Conservation (phyloP, 1,284 basidiomycete species). For the Microbotryum silenes-acaulis region DNA sequence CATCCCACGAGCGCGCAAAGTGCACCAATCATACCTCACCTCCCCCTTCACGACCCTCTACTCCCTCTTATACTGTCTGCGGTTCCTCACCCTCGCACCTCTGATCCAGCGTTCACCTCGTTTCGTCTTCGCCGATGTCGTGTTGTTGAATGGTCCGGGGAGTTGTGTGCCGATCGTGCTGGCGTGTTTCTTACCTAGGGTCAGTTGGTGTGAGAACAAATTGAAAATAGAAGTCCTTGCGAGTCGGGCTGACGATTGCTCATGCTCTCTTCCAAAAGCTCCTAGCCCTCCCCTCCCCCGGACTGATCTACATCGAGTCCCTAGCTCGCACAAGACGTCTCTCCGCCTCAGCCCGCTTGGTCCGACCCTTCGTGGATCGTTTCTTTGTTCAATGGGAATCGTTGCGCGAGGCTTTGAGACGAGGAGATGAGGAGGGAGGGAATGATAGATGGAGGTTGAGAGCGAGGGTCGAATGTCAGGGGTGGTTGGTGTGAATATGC, state of each 20-base stretch:
- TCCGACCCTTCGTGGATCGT: conserved; percentile 74
- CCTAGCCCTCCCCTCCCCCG: conserved; percentile 62
- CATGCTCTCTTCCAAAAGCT: conserved; percentile 48
- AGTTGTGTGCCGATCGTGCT: conserved; percentile 77
- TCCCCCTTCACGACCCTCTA: conserved; percentile 56
- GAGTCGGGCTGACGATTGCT: background rate
- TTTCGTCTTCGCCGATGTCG: conserved; percentile 56
- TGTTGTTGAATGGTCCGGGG: conserved; percentile 91
- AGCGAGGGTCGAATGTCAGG: conserved; percentile 24
- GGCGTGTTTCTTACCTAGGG: conserved; percentile 66
- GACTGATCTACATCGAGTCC: conserved; percentile 83
- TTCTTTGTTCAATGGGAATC: conserved; percentile 45
- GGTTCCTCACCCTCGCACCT: conserved; percentile 45
- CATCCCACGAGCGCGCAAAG: conserved; percentile 41
- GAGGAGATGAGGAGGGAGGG: background rate
- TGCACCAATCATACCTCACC: conserved; percentile 67
- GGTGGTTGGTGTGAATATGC: conserved; percentile 22
- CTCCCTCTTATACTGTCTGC: conserved; percentile 49
- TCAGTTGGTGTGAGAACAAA: conserved; percentile 43
- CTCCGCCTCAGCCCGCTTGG: conserved; percentile 74
- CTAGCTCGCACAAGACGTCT: conserved; percentile 79
- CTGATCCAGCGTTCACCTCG: conserved; percentile 34
- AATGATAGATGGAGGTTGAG: conserved; percentile 1
- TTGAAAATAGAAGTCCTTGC: background rate
- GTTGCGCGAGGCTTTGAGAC: conserved; percentile 11